Evolutionary conservation across 2,329 filamentous ascomycete genomes (phyloP).

Genomic region (Chaetomium sp.): DNA sequence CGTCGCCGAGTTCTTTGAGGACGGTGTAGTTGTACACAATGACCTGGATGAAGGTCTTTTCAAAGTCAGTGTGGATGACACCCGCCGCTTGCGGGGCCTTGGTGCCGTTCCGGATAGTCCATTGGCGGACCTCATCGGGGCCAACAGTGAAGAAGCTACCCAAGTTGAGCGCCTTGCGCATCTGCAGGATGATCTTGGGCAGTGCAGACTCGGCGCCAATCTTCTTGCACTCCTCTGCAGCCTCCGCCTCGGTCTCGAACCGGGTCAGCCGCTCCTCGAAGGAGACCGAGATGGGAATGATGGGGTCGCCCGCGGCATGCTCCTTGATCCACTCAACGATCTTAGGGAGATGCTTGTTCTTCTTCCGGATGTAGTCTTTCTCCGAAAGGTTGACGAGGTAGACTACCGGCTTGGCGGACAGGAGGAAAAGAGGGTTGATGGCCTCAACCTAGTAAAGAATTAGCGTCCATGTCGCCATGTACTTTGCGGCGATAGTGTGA

Average conservation of each 20-base stretch:
- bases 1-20: conserved; percentile 85
- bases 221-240: conserved; percentile 83
- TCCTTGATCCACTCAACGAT: conserved; percentile 95
- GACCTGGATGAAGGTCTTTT: conserved; percentile 98
- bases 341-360: conserved; percentile 98
- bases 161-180: conserved; percentile 89
- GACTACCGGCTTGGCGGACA: conserved; percentile 95
- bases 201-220: conserved; percentile 84
- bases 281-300: conserved; percentile 89
- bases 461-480: conserved; percentile 35
- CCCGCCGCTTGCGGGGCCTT: conserved; percentile 98
- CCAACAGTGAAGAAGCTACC: conserved; percentile 97
- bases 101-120: conserved; percentile 93
- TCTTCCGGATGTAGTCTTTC: conserved; percentile 95
- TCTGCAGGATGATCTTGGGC: conserved; percentile 87
- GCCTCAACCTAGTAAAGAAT: conserved; percentile 74
- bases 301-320: conserved; percentile 81
- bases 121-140: conserved; percentile 94
- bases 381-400: conserved; percentile 97
- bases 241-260: conserved; percentile 76
- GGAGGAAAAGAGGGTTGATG: conserved; percentile 94
- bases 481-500: conserved; percentile 28
- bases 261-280: conserved; percentile 90
- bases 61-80: conserved; percentile 97
- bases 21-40: conserved; percentile 87